These are phyloP conservation scores for Phytophthora pistaciae DNA, from an alignment of 352 stramenopile species.

Conservation along the genomic window DNA sequence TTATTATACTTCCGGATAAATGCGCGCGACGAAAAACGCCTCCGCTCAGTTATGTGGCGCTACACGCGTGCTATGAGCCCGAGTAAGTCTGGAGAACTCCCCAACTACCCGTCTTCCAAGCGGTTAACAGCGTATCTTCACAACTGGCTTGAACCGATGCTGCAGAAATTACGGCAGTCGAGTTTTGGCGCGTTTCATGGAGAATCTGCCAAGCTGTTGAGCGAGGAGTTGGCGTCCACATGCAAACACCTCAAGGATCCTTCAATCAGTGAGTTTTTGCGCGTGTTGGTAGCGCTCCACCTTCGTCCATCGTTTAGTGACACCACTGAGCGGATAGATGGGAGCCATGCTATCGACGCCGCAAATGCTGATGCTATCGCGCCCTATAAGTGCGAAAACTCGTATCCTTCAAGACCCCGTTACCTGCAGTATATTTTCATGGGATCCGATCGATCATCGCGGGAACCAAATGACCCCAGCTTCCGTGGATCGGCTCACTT, in stretches of 20 bases:
- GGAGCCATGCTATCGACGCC: not conserved
- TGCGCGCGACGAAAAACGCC: constrained; percentile 5
- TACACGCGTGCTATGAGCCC: constrained; percentile 19
- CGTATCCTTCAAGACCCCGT: not conserved
- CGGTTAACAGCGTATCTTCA: constrained; percentile 22
- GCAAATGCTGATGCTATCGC: not conserved
- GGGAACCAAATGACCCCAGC: constrained; percentile 30
- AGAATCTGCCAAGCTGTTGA: constrained; percentile 18
- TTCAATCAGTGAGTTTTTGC: constrained; percentile 7
- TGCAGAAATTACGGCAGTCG: constrained; percentile 25
- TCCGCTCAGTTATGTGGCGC: constrained; percentile 21
- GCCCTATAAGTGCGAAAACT: not conserved
- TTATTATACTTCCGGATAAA: constrained; percentile 21
- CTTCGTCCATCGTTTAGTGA: not conserved
- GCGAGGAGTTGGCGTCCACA: constrained; percentile 18
- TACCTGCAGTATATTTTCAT: constrained; percentile 28
- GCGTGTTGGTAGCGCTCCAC: constrained; percentile 12
- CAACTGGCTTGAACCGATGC: constrained; percentile 24
- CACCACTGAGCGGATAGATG: not conserved
- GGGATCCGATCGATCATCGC: constrained; percentile 19
- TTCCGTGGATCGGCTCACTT: constrained; percentile 37
- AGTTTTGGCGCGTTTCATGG: constrained; percentile 14
- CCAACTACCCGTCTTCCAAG: constrained; percentile 23
- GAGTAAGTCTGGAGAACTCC: constrained; percentile 6
- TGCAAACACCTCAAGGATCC: constrained; percentile 9